These are phyloP conservation scores for Diplodia seriata DNA, from an alignment of 2,329 filamentous ascomycete species.

Conservation along the genomic window DNA sequence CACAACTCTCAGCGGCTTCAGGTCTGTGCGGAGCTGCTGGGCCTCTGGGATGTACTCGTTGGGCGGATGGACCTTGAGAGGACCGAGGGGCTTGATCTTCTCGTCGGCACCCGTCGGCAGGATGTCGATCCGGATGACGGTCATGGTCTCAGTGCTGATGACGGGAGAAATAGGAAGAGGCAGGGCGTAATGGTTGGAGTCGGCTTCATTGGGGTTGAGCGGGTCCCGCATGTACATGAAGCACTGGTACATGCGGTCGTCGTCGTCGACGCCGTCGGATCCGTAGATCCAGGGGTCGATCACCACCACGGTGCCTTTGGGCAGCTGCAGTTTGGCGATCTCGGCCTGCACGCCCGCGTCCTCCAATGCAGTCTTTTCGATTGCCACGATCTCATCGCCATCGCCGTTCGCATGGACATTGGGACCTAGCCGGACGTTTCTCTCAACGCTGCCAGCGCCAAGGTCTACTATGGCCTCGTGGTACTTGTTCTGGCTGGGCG, in stretches of 20 bases:
- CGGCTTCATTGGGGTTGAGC: conserved; percentile 63
- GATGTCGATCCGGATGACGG: conserved; percentile 72
- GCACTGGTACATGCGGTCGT: conserved; percentile 64
- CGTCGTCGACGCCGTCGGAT: conserved; percentile 57
- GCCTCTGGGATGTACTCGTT: conserved; percentile 73
- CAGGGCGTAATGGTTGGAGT: conserved; percentile 73
- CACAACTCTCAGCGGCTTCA: conserved; percentile 69
- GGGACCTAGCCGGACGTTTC: conserved; percentile 64
- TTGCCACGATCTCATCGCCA: conserved; percentile 64
- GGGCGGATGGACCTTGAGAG: conserved; percentile 64
- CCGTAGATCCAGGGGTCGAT: conserved; percentile 75
- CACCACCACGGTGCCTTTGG: conserved; percentile 63
- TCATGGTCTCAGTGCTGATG: conserved; percentile 66
- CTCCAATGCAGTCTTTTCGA: conserved; percentile 63
- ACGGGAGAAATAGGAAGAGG: conserved; percentile 73
- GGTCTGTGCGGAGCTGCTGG: conserved; percentile 63
- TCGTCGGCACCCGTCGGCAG: conserved; percentile 71
- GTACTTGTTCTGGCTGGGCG: conserved; percentile 61
- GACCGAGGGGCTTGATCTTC: conserved; percentile 60
- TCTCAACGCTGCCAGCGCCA: conserved; percentile 58
- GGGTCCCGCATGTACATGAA: conserved; percentile 72
- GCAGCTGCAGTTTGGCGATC: conserved; percentile 65
- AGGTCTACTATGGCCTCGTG: conserved; percentile 67
- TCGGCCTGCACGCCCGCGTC: conserved; percentile 65
- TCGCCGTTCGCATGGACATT: conserved; percentile 66